Base-by-base conservation (phyloP, 176 grass and related monocot species). In the Musa acuminata region DNA sequence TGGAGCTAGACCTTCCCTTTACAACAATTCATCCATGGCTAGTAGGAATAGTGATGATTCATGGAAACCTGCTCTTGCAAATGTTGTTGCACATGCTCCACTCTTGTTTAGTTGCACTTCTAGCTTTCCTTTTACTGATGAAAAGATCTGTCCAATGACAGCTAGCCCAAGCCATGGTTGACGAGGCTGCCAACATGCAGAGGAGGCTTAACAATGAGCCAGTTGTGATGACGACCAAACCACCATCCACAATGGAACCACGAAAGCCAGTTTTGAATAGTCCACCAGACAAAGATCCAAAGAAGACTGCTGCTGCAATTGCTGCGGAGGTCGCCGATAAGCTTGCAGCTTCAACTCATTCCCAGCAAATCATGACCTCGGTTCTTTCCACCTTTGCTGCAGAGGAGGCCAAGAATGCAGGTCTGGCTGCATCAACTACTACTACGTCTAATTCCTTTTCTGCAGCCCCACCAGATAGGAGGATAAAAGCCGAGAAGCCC, bases 321-420 rank as follows among this genome's bases (percentile, higher is more conserved):
- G 55, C 69, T 64, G 78, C 69, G 8, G 78, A 94, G 80, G 84
- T 99, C 1, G 91, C 88, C 0, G 84, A 94, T 62, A 90, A 83
- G 78, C 87, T 99, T 77, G 88, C 95, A 78, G 81, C 88, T 70
- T 87, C 88, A 78, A 88, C 91, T 51, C 84, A 91, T 77, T 94
- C 90, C 69, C 88, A 88, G 69, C 90, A 94, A 76, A 87, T 99
- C 75, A 89, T 91, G 79, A 86, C 89, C 26, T 99, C 95, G n/a
- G 88, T 92, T 29, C 90, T 94, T 49, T 99, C 91, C 73, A 89
- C 85, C 82, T 99, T 99, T 64, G 95, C 88, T 73, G 85, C 86
- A 11, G 88, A 99, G 81, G 86, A 87, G 84, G 84, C 81, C 0
- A 85, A 88, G 64, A 91, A 80, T 83, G 83, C 79, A 26, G 79